These are phyloP conservation scores for Closterium sp. DNA, from an alignment of 139 green algal species.

Conservation along the genomic window DNA sequence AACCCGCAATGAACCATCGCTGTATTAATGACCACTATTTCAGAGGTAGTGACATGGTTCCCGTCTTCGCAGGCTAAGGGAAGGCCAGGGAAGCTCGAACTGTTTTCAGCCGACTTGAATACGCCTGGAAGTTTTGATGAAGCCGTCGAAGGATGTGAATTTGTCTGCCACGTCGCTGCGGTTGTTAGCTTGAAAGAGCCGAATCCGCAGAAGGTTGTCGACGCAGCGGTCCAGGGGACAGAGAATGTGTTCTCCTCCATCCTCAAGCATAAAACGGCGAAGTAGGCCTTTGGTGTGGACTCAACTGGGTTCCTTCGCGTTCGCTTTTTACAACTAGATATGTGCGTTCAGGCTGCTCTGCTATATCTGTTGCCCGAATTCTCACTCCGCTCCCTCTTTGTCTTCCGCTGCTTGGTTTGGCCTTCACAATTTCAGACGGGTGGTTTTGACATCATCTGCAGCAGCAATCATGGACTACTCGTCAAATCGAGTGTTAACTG, in stretches of 20 bases:
- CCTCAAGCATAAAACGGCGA: slow-evolving; percentile 47
- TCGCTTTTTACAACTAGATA: no score
- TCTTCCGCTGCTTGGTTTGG: background rate
- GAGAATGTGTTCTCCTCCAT: slow-evolving; percentile 63
- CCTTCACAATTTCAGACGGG: background rate
- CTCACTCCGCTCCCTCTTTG: slow-evolving; percentile 3
- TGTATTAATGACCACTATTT: background rate
- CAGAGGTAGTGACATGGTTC: background rate
- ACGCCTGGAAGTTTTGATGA: slow-evolving; percentile 58
- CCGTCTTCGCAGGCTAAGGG: slow-evolving; percentile 11
- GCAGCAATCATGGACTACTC: background rate
- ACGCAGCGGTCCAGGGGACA: slow-evolving; percentile 67
- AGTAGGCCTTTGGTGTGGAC: no score
- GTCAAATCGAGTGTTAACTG: background rate
- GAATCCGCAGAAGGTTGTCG: slow-evolving; percentile 56
- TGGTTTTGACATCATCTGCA: background rate
- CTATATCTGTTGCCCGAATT: background rate
- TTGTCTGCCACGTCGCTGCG: slow-evolving; percentile 76
- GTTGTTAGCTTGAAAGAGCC: slow-evolving; percentile 65
- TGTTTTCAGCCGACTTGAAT: slow-evolving; percentile 46
- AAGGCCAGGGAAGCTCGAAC: slow-evolving; percentile 13
- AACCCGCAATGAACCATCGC: background rate
- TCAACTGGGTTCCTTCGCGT: no score
- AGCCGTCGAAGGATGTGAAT: slow-evolving; percentile 52
- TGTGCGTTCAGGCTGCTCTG: background rate